These are phyloP conservation scores for Picea abies DNA, from an alignment of 83 land plant species.

Conservation along the genomic window DNA sequence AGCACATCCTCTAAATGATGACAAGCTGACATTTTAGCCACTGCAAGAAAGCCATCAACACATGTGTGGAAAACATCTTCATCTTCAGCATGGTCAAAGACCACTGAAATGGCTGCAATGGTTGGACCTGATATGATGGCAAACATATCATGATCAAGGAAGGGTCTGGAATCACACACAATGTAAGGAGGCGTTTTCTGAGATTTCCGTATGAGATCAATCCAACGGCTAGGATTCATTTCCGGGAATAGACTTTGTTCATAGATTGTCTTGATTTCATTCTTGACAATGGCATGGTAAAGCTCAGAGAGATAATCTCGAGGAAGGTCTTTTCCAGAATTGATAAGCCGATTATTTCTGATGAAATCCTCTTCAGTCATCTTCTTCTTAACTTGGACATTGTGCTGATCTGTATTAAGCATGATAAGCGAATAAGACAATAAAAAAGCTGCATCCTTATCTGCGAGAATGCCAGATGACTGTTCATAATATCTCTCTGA, in stretches of 20 bases:
- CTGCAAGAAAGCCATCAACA: constrained; percentile 90
- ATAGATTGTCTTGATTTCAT: constrained; percentile 84
- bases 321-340: constrained; percentile 92
- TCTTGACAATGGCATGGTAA: constrained; percentile 85
- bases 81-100: constrained; percentile 97
- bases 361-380: constrained; percentile 99
- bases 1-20: constrained; percentile 96
- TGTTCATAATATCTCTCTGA: constrained; percentile 96
- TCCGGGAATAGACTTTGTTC: constrained; percentile 77
- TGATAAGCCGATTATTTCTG: constrained; percentile 76
- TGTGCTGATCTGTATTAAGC: constrained; percentile 99
- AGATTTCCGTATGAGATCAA: constrained; percentile 89
- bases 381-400: constrained; percentile 92
- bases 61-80: constrained; percentile 90
- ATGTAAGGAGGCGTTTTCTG: constrained; percentile 77
- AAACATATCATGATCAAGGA: constrained; percentile 97
- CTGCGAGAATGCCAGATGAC: constrained; percentile 69
- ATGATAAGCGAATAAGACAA: constrained; percentile 94
- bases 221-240: constrained; percentile 98
- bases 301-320: constrained; percentile 84
- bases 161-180: constrained; percentile 66
- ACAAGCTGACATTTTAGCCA: constrained; percentile 96
- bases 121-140: constrained; percentile 99
- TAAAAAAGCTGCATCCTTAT: constrained; percentile 92
- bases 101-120: constrained; percentile 97